Evolutionary conservation across 106 monocot genomes (phyloP), one percentile per base, ranked within the genome.

Genomic region (Apostasia shenzhenica): DNA sequence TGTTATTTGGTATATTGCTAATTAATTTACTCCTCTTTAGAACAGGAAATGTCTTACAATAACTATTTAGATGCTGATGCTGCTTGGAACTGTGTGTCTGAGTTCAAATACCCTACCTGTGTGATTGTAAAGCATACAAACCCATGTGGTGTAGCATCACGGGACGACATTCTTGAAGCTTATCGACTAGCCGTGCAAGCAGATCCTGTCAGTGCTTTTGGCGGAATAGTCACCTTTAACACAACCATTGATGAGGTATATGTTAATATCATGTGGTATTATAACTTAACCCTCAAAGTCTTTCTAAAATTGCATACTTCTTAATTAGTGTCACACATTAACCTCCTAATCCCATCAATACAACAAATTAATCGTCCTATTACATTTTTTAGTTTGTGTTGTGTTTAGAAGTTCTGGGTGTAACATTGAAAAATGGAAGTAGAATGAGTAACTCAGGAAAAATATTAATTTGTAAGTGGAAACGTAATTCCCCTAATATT

Each of bases 11-110:
- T 26, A 26, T 26, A 26, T 26, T 26, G 26, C 26, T 26, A 0
- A 26, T 26, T 26, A 26, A 26, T 26, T 26, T 26, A 47, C 7
- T 64, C 70, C 7, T 47, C 9, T 37, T 61, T 53, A 50, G 14
- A 12, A 7, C 80, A 97, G 97, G 97, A 97, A 68, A 97, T 97
- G 97, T 97, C 97, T 14, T 92, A 97, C 72, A 97, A 97, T 64
- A 97, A 97, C 61, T 97, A 97, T 72, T 79, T 97, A 72, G 97
- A 97, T 85, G 92, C 97, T 13, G 97, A 97, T 81, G 92, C 97
- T 69, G 97, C 97, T 13, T 97, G 97, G 97, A 97, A 97, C 66
- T 97, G 97, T 73, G 97, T 97, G 10, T 97, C 92, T 59, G 97
- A 97, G 67, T 97, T 97, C 59, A 72, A 75, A 13, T 75, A 55